Evolutionary conservation across 495 filamentous ascomycete species (phyloP), one percentile per base, ranked within the genome.

Genomic region (Pyronema domesticum): DNA sequence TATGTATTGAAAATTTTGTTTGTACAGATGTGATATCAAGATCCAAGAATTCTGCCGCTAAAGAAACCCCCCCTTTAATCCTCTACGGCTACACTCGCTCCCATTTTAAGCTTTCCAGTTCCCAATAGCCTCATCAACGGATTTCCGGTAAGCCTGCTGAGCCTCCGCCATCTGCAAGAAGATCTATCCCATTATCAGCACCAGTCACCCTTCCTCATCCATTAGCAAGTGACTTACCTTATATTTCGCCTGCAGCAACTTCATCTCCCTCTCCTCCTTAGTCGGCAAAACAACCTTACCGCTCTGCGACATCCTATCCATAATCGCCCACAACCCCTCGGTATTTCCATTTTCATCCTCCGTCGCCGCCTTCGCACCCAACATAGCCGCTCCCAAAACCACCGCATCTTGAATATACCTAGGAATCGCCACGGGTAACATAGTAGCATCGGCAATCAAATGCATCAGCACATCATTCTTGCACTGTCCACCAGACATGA

Each of bases 401-500:
- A 98, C 91, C n/a, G 91, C 89, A 3, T 91, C 89, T 65, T 94
- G 79, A 56, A 94, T 84, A 60, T 95, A 96, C 46, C 80, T 76
- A 3, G 91, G 91, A 48, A 95, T 89, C 33, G 93, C 68, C 37
- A 96, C 91, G 5, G 89, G 89, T 79, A 91, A 87, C 49, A 79
- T 78, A 66, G 88, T 95, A 7, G 81, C 86, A 6, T 88, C 86
- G 4, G 91, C 88, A 54, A 96, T 86, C 36, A 96, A 80, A 14
- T 79, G 71, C 76, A 96, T 89, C 30, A 98, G 73, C 52, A 98
- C 81, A 23, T 81, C 77, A 66, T 98, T 98, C 68, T 95, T 88
- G 72, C 91, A 98, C 65, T 95, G 91, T 18, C 84, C 88, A 55
- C 91, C 91, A 14, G 85, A 93, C 91, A 98, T 95, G 75, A 95